A percentile compares a stretch with the other conserved stretches of the same genome.
Conservation (phyloP, 768 basidiomycete species). For the Lentinula guzmanii region DNA sequence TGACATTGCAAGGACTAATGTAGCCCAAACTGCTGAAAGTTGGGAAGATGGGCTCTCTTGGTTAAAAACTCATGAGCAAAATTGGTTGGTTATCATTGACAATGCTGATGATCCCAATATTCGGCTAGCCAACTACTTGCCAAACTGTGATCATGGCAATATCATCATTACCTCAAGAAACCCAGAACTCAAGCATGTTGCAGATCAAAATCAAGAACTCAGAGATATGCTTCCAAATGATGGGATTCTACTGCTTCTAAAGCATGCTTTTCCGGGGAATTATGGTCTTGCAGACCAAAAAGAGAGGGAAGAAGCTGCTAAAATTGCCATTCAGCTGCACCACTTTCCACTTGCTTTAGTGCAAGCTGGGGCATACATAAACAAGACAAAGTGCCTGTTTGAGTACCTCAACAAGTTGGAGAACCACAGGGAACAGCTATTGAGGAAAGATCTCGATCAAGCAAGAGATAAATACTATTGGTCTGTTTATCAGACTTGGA, state of each 20-base stretch:
- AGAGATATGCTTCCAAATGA: background rate
- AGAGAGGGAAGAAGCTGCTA: background rate
- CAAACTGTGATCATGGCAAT: slow-evolving; percentile 7
- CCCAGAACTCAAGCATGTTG: background rate
- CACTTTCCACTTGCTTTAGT: slow-evolving; percentile 1
- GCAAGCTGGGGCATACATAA: slow-evolving; percentile 4
- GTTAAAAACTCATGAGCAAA: background rate
- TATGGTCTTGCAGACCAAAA: no score
- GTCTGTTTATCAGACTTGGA: background rate
- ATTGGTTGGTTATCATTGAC: slow-evolving; percentile 9
- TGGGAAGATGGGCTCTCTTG: background rate
- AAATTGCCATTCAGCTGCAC: background rate
- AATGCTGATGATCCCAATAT: slow-evolving; percentile 9
- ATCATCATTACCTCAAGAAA: slow-evolving; percentile 8
- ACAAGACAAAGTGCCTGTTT: background rate
- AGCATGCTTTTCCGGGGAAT: no score
- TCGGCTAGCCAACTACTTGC: background rate
- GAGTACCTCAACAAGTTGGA: background rate
- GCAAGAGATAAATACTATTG: background rate
- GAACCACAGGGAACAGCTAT: background rate
- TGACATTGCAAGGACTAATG: background rate
- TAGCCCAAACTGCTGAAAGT: background rate
- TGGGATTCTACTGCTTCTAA: background rate
- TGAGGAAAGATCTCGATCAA: background rate
- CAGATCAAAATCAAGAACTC: background rate